Conservation (phyloP, 768 basidiomycete species). For the Gyrodon lividus region DNA sequence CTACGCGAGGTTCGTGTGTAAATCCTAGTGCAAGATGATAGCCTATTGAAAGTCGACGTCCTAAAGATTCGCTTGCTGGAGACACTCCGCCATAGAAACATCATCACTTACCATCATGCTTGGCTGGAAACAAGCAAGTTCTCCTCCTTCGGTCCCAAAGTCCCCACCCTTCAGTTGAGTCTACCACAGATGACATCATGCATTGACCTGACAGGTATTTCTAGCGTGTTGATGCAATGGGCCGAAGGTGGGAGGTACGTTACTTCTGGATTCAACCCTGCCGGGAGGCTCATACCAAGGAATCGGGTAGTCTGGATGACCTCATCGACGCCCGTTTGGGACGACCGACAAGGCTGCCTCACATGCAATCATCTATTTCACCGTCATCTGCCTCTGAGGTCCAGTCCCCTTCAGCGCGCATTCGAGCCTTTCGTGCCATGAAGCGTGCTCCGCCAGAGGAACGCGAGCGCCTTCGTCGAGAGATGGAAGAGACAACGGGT, state of each 20-base stretch:
- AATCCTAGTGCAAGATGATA: not conserved
- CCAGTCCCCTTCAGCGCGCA: conserved; percentile 66
- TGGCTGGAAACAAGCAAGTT: conserved; percentile 89
- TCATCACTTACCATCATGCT: conserved; percentile 93
- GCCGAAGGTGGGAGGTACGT: conserved; percentile 77
- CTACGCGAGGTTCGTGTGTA: conserved; percentile 61
- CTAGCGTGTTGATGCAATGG: conserved; percentile 89
- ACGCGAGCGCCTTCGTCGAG: conserved; percentile 55
- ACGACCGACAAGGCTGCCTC: conserved; percentile 43
- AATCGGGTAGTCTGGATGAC: conserved; percentile 62
- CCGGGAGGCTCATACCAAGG: not conserved
- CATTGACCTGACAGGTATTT: not conserved
- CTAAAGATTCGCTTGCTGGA: conserved; percentile 79
- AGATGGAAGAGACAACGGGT: conserved; percentile 39
- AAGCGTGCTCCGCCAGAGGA: conserved; percentile 66
- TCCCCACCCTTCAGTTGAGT: conserved; percentile 84
- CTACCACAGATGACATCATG: not conserved
- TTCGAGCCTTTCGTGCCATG: conserved; percentile 71
- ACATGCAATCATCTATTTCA: conserved; percentile 36
- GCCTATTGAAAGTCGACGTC: not conserved
- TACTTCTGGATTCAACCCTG: not conserved
- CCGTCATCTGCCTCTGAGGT: conserved; percentile 34
- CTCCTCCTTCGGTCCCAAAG: conserved; percentile 83
- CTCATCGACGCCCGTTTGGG: conserved; percentile 81
- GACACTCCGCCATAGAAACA: conserved; percentile 85